Percentiles rank a stretch among this genome's conserved stretches.
Evolutionary conservation across 345 rosid genomes (phyloP).

Genomic region (Lumnitzera littorea): DNA sequence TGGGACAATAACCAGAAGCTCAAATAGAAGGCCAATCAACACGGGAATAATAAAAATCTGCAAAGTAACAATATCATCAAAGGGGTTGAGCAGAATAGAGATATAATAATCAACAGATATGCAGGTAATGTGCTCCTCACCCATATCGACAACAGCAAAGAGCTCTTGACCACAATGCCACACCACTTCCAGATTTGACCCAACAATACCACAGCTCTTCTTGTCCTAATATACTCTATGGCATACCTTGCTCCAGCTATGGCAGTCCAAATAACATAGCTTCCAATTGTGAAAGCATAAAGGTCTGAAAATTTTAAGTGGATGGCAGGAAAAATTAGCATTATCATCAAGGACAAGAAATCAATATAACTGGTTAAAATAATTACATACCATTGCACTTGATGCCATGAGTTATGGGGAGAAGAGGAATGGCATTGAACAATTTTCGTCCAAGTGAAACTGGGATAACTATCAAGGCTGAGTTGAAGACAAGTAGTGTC

Average conservation of each 20-base stretch:
- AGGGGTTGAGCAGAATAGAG: neutral
- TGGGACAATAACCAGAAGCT: conserved; percentile 96
- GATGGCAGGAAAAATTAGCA: conserved; percentile 7
- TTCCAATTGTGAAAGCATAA: conserved; percentile 91
- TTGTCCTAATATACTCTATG: conserved; percentile 65
- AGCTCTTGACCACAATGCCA: conserved; percentile 77
- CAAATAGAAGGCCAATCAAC: conserved; percentile 87
- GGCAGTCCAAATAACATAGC: conserved; percentile 89
- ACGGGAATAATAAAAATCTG: conserved; percentile 96
- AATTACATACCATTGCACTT: conserved; percentile 79
- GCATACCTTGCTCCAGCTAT: conserved; percentile 87
- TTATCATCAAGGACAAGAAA: neutral
- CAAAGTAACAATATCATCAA: neutral
- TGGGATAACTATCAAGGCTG: conserved; percentile 81
- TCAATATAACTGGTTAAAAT: neutral
- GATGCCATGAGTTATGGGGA: conserved; percentile 95
- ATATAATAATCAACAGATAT: neutral
- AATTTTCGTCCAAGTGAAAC: conserved; percentile 92
- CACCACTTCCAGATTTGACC: conserved; percentile 85
- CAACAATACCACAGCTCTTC: conserved; percentile 61
- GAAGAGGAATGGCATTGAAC: conserved; percentile 86
- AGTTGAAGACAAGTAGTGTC: conserved; percentile 88
- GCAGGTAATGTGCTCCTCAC: conserved; percentile 25
- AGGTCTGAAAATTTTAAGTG: conserved; percentile 38
- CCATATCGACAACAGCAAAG: conserved; percentile 83